Evolutionary conservation across 1,139 yeast species (phyloP), one percentile per base, ranked within the genome.

Genomic region (Pichiaceae sp.): DNA sequence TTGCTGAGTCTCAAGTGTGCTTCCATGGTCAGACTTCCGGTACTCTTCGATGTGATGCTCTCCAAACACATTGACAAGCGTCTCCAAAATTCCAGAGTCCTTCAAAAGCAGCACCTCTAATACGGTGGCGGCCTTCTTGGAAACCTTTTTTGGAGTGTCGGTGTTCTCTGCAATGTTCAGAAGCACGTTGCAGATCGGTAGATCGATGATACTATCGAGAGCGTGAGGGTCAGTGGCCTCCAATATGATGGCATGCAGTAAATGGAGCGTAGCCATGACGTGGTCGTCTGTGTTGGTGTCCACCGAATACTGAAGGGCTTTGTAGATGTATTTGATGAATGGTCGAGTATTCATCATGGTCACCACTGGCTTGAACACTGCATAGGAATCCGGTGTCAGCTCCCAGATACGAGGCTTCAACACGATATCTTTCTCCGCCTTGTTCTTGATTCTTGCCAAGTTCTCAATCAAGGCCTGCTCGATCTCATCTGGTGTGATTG

Each of bases 231-330:
- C 47, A 32, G 38, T 42, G 8, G 54, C 43, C 52, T 81, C 86
- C 17, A 68, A 42, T 20, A 81, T 53, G 4, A 78, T 63, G 3
- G 82, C 89, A 59, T 81, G 86, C 2, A 80, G 45, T 39, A 81
- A 63, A 49, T 81, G 91, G 32, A 82, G 63, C n/a, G 78, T 52
- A 35, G 74, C 77, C 12, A 75, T 72, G 33, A 79, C 56, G 47
- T 62, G 78, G 0, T 73, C 61, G n/a, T 68, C 67, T 17, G 50
- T 49, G 3, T 52, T 55, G 1, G 62, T 50, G 35, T 66, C 67
- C 24, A 77, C 59, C 0, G 82, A 66, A 28, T 66, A 64, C 39
- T 71, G 73, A 14, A 81, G 56, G 17, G 75, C 56, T 48, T 77
- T 78, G 46, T 72, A 75, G 8, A 79, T 42, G 32, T 79, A 56